A percentile compares a stretch with the other conserved stretches of the same genome.
Conservation (phyloP, 2,329 filamentous ascomycete genomes). For the Helicocarpus griseus region DNA sequence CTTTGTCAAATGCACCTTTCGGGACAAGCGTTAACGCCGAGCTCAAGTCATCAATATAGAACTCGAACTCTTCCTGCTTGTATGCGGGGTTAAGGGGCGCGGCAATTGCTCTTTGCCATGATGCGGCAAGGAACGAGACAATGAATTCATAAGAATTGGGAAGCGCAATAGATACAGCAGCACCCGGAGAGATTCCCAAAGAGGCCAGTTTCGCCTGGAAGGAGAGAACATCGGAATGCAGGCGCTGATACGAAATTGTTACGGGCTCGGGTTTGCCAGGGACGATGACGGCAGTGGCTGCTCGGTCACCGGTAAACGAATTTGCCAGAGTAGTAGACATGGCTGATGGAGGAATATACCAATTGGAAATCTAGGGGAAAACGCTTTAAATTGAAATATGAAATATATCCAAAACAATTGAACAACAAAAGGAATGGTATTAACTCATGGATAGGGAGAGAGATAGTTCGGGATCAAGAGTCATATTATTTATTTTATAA, state of each 20-base stretch:
- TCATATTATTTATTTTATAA: no score
- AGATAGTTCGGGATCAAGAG: no score
- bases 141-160: constrained; percentile 84
- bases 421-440: not conserved
- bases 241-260: constrained; percentile 59
- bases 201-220: constrained; percentile 72
- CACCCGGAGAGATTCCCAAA: constrained; percentile 58
- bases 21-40: constrained; percentile 71
- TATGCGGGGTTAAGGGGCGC: constrained; percentile 82
- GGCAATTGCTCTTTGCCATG: constrained; percentile 75
- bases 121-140: constrained; percentile 72
- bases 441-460: no score
- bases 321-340: constrained; percentile 52
- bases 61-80: constrained; percentile 84
- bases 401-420: not conserved
- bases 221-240: constrained; percentile 53
- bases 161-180: constrained; percentile 72
- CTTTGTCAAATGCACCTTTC: constrained; percentile 54
- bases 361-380: not conserved
- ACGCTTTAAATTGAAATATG: not conserved
- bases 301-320: constrained; percentile 44
- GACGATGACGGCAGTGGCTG: constrained; percentile 59
- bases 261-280: constrained; percentile 55
- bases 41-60: constrained; percentile 80
- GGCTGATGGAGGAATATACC: constrained; percentile 10